Conservation (phyloP, 1,139 yeast genomes). For the Hyphopichia khmerensis region DNA sequence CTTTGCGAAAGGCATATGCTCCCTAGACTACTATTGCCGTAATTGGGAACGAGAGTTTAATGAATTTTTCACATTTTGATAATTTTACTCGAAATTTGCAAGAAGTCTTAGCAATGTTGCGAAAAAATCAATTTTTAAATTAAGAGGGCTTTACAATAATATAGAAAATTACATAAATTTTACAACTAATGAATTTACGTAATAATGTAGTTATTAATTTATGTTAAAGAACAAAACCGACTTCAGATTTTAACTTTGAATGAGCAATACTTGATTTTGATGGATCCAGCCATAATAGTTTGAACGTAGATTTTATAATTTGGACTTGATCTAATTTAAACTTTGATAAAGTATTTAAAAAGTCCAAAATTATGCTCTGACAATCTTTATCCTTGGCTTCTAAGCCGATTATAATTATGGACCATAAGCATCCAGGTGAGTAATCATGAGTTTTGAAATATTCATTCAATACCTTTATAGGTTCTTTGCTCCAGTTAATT, state of each 20-base stretch:
- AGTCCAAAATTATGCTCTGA: background rate
- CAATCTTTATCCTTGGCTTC: background rate
- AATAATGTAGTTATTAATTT: no score
- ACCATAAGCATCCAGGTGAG: constrained; percentile 4
- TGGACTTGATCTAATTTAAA: constrained; percentile 1
- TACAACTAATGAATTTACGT: no score
- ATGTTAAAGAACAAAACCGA: background rate
- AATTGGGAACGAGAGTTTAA: no score
- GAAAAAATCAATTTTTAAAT: no score
- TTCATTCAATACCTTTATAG: background rate
- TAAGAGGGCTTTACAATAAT: no score
- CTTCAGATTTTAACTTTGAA: background rate
- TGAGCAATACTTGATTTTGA: background rate
- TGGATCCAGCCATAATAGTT: background rate
- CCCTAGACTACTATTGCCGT: no score
- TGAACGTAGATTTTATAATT: background rate
- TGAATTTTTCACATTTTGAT: no score
- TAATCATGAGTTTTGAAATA: background rate
- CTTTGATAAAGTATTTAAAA: background rate
- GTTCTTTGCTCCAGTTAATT: background rate
- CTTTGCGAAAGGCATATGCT: no score
- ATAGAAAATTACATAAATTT: no score
- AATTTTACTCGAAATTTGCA: no score
- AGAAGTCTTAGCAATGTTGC: no score
- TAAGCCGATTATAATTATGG: constrained; percentile 1